phyloP scores from a whole-genome alignment of 768 basidiomycete genomes.

The Lactifluus rugatus region DNA sequence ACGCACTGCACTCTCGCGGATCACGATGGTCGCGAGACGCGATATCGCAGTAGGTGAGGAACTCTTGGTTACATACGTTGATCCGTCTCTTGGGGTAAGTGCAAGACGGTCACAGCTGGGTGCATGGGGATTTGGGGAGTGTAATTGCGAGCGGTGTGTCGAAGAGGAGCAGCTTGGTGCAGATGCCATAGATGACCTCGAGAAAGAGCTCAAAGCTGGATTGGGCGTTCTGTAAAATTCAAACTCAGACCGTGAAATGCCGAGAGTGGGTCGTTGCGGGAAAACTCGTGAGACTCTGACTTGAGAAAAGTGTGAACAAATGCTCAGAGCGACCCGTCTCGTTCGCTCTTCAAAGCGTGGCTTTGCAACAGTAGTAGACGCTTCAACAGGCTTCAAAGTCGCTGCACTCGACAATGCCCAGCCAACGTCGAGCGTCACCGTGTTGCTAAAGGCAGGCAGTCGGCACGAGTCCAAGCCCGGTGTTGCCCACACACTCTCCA shows the following conservation, averaged over 20 bases:
- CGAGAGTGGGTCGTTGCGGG: neutral
- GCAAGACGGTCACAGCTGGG: slow-evolving; percentile 44
- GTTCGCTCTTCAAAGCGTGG: slow-evolving; percentile 32
- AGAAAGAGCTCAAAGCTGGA: slow-evolving; percentile 52
- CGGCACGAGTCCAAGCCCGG: slow-evolving; percentile 84
- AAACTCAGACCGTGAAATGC: neutral
- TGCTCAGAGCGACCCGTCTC: slow-evolving; percentile 19
- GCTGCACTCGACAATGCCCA: slow-evolving; percentile 75
- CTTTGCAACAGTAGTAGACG: slow-evolving; percentile 78
- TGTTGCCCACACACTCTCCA: slow-evolving; percentile 89
- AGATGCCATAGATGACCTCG: slow-evolving; percentile 37
- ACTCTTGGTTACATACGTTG: slow-evolving; percentile 68
- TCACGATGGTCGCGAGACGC: slow-evolving; percentile 60
- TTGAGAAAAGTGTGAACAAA: neutral
- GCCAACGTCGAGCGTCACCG: slow-evolving; percentile 76
- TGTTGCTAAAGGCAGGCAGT: slow-evolving; percentile 88
- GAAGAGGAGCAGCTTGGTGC: slow-evolving; percentile 35
- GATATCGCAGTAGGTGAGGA: slow-evolving; percentile 65
- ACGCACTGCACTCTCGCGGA: slow-evolving; percentile 57
- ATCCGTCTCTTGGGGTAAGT: slow-evolving; percentile 42
- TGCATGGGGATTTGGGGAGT: slow-evolving; percentile 70
- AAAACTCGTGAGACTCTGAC: no score
- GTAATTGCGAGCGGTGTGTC: slow-evolving; percentile 58
- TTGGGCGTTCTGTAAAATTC: slow-evolving; percentile 35
- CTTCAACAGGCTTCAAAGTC: slow-evolving; percentile 67